phyloP scores from a whole-genome alignment of 306 rosid genomes.

The Prunus kanzakura region DNA sequence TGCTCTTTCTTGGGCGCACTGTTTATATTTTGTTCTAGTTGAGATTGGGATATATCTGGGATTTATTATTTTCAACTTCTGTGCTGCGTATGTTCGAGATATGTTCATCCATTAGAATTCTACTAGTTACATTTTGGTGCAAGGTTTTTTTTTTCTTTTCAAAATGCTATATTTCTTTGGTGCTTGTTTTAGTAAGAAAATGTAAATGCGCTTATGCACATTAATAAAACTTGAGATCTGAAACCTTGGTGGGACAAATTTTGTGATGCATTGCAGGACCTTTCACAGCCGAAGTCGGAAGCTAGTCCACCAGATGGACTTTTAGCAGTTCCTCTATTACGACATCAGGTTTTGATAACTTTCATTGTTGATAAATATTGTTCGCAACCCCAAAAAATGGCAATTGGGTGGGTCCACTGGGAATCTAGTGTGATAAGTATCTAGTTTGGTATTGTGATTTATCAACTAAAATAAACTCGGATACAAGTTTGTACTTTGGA shows the following conservation, averaged over 20 bases:
- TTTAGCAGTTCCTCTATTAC: slow-evolving; percentile 33
- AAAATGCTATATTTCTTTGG: neutral
- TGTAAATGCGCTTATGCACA: no score
- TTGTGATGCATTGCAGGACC: slow-evolving; percentile 26
- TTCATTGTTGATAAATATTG: neutral
- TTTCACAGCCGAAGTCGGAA: slow-evolving; percentile 25
- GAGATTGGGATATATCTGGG: neutral
- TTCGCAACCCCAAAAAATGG: neutral
- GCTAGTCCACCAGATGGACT: slow-evolving; percentile 30
- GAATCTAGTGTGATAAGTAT: neutral
- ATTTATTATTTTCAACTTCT: no score
- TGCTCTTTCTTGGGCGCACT: neutral
- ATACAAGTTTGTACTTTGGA: neutral
- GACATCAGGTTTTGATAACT: slow-evolving; percentile 32
- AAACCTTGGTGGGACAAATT: neutral
- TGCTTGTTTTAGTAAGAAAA: neutral
- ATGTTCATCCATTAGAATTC: neutral
- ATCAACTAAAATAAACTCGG: neutral
- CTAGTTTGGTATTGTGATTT: neutral
- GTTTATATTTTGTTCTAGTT: neutral
- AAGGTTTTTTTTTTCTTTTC: neutral
- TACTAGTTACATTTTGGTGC: neutral
- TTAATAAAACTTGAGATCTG: neutral
- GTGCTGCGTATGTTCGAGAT: neutral
- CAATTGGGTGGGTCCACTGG: neutral